Evolutionary conservation across 345 rosid species (phyloP).

Genomic region (Conringia planisiliqua): DNA sequence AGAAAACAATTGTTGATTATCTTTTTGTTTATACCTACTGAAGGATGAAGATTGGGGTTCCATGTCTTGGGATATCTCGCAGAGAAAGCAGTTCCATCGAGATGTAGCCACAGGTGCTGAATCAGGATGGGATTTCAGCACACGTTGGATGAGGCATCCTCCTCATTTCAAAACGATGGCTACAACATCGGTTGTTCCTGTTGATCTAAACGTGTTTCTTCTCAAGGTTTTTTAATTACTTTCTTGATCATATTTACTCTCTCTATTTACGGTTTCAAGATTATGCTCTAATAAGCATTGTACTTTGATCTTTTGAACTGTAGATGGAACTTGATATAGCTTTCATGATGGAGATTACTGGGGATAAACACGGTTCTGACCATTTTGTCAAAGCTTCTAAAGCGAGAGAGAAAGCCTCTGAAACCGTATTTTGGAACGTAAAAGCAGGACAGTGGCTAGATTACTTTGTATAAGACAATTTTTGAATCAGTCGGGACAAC

Average conservation of each 20-base stretch:
- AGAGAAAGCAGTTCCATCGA: constrained; percentile 59
- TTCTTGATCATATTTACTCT: too few relatives aligned
- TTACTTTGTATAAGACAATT: too few relatives aligned
- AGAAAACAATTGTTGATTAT: too few relatives aligned
- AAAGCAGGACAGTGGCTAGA: constrained; percentile 84
- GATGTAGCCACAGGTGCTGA: constrained; percentile 83
- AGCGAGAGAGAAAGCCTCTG: constrained; percentile 55
- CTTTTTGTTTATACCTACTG: too few relatives aligned
- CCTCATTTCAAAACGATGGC: constrained; percentile 53
- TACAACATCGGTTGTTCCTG: constrained; percentile 77
- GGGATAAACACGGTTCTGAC: constrained; percentile 40
- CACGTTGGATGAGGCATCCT: constrained; percentile 94
- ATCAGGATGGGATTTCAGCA: constrained; percentile 91
- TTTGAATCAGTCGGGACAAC: too few relatives aligned
- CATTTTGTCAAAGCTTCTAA: constrained; percentile 50
- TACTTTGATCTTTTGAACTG: too few relatives aligned
- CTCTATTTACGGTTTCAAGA: too few relatives aligned
- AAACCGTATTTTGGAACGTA: constrained; percentile 69
- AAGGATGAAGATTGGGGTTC: constrained; percentile 73
- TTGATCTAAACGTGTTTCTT: constrained; percentile 73
- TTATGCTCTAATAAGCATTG: too few relatives aligned
- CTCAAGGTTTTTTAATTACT: constrained; percentile 57
- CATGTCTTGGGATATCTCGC: constrained; percentile 36
- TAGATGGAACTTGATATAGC: constrained; percentile 93
- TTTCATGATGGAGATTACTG: constrained; percentile 53